These are phyloP conservation scores for Fusarium dimerum DNA, from an alignment of 2,329 filamentous ascomycete genomes.

Conservation along the genomic window DNA sequence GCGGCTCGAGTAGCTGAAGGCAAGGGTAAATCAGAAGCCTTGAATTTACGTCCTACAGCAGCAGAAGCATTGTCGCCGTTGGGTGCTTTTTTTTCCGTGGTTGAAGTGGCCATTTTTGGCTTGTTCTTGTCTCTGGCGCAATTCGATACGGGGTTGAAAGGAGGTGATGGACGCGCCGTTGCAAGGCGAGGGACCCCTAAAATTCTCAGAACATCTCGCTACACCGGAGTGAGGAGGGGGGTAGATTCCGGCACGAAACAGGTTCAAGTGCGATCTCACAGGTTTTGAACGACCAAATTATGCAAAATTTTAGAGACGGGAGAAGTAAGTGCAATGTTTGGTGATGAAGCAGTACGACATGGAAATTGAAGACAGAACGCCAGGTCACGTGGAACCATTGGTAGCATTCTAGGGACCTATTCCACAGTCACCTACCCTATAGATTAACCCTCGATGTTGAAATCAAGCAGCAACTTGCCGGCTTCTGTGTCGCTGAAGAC, in stretches of 20 bases:
- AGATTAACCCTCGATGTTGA: too few species aligned
- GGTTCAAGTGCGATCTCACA: background rate
- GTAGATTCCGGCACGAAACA: background rate
- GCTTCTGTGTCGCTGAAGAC: too few species aligned
- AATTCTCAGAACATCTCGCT: slow-evolving; percentile 19
- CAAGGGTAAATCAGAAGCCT: slow-evolving; percentile 73
- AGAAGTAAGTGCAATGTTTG: background rate
- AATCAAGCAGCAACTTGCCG: too few species aligned
- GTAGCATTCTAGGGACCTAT: background rate
- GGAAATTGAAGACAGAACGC: slow-evolving; percentile 24
- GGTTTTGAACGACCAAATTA: background rate
- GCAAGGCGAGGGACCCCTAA: background rate
- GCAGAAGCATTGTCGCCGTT: slow-evolving; percentile 16
- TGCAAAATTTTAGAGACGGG: background rate
- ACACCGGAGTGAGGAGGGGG: background rate
- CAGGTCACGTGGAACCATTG: slow-evolving; percentile 24
- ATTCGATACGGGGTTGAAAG: slow-evolving; percentile 11
- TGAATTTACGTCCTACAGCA: slow-evolving; percentile 53
- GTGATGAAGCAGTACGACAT: slow-evolving; percentile 10
- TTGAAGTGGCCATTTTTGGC: slow-evolving; percentile 29
- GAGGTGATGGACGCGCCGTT: slow-evolving; percentile 6
- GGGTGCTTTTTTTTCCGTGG: slow-evolving; percentile 20
- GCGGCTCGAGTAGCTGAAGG: slow-evolving; percentile 71
- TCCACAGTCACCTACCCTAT: too few species aligned
- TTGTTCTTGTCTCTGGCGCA: slow-evolving; percentile 4